Evolutionary conservation across 2,329 filamentous ascomycete genomes (phyloP).

Genomic region (Sarocladium strictum): DNA sequence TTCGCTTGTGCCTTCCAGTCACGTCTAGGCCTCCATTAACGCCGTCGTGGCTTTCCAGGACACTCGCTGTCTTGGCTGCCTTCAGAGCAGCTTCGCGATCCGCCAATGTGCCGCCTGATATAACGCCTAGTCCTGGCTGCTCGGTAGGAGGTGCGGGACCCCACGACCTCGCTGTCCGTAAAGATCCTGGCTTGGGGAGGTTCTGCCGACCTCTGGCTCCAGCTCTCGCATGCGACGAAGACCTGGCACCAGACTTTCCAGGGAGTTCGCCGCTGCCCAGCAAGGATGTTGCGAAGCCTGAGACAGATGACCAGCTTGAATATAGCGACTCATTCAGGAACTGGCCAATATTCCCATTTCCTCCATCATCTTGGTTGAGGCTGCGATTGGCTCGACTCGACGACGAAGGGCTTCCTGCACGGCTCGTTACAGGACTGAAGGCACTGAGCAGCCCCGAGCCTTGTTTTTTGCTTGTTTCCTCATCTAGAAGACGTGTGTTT

Average conservation of each 20-base stretch:
- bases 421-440: conserved; percentile 32
- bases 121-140: conserved; percentile 36
- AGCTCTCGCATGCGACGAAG: conserved; percentile 1
- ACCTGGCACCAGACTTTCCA: not conserved
- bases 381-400: conserved; percentile 17
- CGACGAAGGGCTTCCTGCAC: conserved; percentile 44
- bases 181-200: conserved; percentile 9
- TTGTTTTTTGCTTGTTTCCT: conserved; percentile 26
- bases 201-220: not conserved
- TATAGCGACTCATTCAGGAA: conserved; percentile 47
- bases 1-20: conserved; percentile 53
- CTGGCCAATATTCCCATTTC: conserved; percentile 30
- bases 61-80: conserved; percentile 50
- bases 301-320: conserved; percentile 49
- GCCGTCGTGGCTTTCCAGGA: conserved; percentile 56
- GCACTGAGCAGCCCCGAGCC: conserved; percentile 24
- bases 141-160: conserved; percentile 41
- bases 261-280: conserved; percentile 22
- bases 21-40: conserved; percentile 53
- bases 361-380: conserved; percentile 19
- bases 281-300: conserved; percentile 44
- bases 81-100: conserved; percentile 49
- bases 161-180: conserved; percentile 29
- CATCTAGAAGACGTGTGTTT: conserved; percentile 37
- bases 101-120: conserved; percentile 48